Evolutionary conservation across 2,329 filamentous ascomycete genomes (phyloP).

Genomic region (Plenodomus tracheiphilus): DNA sequence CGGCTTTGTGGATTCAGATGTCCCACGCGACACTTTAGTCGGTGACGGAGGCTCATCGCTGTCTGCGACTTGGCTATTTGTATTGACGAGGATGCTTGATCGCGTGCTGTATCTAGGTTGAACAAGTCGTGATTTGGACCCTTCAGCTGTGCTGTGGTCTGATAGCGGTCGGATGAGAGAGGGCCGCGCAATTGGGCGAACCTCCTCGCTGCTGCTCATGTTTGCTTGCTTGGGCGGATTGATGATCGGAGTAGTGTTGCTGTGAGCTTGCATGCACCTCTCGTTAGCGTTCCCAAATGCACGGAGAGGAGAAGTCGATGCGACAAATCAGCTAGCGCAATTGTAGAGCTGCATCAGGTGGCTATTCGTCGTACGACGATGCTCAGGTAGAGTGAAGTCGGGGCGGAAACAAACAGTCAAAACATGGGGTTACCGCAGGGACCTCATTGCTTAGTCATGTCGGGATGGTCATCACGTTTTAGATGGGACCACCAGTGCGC

Average conservation of each 20-base stretch:
- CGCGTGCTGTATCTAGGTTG: constrained; percentile 23
- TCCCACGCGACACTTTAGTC: neutral
- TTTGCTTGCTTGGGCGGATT: neutral
- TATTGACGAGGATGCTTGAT: constrained; percentile 7
- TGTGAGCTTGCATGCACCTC: neutral
- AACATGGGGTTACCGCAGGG: constrained; percentile 2
- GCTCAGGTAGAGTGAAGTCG: neutral
- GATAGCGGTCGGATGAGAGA: neutral
- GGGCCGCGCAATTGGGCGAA: neutral
- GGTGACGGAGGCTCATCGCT: neutral
- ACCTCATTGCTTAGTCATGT: neutral
- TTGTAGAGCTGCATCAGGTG: constrained; percentile 1
- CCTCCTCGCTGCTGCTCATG: neutral
- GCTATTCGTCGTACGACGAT: neutral
- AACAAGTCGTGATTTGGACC: constrained; percentile 29
- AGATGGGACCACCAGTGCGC: neutral
- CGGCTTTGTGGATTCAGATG: neutral
- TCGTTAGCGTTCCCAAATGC: neutral
- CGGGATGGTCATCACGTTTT: constrained; percentile 1
- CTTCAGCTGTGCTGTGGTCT: neutral
- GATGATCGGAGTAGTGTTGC: neutral
- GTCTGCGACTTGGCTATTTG: constrained; percentile 3
- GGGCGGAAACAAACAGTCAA: constrained; percentile 2
- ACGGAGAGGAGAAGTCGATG: too few relatives aligned
- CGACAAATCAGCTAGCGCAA: too few relatives aligned